Conservation (phyloP, 768 basidiomycete species). For the Boletellus emodensis region DNA sequence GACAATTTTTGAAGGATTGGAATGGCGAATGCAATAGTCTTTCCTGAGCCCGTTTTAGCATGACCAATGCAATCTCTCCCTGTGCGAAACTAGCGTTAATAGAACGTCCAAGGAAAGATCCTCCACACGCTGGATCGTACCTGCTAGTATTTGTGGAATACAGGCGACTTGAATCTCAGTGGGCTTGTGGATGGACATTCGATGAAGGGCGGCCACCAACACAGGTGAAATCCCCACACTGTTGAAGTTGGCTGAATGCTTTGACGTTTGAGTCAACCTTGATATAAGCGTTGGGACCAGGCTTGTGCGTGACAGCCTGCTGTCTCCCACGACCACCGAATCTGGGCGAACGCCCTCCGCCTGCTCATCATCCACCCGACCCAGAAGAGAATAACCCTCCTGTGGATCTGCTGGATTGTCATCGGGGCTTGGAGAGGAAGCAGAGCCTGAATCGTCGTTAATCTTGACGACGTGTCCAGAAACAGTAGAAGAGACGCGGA, state of each 20-base stretch:
- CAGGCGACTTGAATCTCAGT: slow-evolving; percentile 90
- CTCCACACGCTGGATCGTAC: slow-evolving; percentile 33
- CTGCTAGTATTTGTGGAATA: slow-evolving; percentile 80
- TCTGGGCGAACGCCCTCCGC: neutral
- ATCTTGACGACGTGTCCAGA: neutral
- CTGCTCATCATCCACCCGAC: neutral
- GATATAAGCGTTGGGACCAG: slow-evolving; percentile 10
- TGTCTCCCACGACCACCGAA: slow-evolving; percentile 7
- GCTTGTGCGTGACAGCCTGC: slow-evolving; percentile 21
- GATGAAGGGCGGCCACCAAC: slow-evolving; percentile 60
- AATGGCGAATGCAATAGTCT: slow-evolving; percentile 95
- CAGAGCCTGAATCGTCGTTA: slow-evolving; percentile 4
- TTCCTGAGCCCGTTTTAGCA: slow-evolving; percentile 96
- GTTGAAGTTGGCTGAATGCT: slow-evolving; percentile 38
- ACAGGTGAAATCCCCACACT: slow-evolving; percentile 56
- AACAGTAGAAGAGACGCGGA: slow-evolving; percentile 6
- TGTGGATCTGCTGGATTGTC: slow-evolving; percentile 19
- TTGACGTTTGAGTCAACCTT: slow-evolving; percentile 4
- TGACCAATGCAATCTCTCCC: slow-evolving; percentile 97
- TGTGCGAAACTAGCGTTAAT: slow-evolving; percentile 27
- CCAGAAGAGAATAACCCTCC: slow-evolving; percentile 8
- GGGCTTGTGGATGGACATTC: slow-evolving; percentile 82
- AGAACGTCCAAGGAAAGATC: neutral
- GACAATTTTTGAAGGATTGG: slow-evolving; percentile 90
- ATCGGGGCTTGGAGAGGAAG: slow-evolving; percentile 2